phyloP scores from a whole-genome alignment of 768 basidiomycete genomes.

The Gelatoporia subvermispora region DNA sequence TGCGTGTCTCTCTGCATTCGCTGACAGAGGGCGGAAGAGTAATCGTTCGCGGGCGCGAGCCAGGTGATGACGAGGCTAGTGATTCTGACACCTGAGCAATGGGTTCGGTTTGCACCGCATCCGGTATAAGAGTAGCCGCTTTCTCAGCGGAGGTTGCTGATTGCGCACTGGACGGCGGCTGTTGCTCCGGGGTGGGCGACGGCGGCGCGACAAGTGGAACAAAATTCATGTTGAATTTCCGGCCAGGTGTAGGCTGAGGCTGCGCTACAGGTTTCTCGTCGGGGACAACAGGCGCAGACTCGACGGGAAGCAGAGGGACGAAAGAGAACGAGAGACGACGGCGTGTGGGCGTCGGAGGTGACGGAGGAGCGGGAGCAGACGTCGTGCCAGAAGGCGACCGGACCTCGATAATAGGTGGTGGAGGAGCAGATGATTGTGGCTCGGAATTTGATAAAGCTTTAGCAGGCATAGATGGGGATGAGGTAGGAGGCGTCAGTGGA shows the following conservation, averaged over 20 bases:
- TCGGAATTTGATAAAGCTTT: too few relatives aligned
- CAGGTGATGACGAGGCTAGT: too few relatives aligned
- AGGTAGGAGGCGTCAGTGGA: background rate
- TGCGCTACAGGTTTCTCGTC: slow-evolving; percentile 10
- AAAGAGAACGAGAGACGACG: slow-evolving; percentile 16
- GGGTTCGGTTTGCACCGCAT: background rate
- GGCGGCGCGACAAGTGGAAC: slow-evolving; percentile 10
- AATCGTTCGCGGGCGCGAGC: background rate
- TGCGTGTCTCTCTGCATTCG: too few relatives aligned
- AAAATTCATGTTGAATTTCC: slow-evolving; percentile 10
- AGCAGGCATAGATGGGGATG: background rate
- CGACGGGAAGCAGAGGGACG: slow-evolving; percentile 20
- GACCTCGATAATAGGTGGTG: background rate
- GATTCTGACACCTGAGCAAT: background rate
- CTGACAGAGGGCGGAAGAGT: background rate
- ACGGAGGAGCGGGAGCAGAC: slow-evolving; percentile 1
- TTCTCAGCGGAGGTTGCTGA: slow-evolving; percentile 11
- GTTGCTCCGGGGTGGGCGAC: background rate
- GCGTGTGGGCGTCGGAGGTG: slow-evolving; percentile 1
- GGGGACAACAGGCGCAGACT: too few relatives aligned
- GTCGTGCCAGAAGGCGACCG: slow-evolving; percentile 1
- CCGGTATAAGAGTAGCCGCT: slow-evolving; percentile 12
- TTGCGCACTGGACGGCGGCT: slow-evolving; percentile 2
- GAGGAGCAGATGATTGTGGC: background rate
- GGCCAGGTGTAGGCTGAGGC: background rate